Conservation (phyloP, 2,329 filamentous ascomycete genomes). For the Verticillium dahliae region DNA sequence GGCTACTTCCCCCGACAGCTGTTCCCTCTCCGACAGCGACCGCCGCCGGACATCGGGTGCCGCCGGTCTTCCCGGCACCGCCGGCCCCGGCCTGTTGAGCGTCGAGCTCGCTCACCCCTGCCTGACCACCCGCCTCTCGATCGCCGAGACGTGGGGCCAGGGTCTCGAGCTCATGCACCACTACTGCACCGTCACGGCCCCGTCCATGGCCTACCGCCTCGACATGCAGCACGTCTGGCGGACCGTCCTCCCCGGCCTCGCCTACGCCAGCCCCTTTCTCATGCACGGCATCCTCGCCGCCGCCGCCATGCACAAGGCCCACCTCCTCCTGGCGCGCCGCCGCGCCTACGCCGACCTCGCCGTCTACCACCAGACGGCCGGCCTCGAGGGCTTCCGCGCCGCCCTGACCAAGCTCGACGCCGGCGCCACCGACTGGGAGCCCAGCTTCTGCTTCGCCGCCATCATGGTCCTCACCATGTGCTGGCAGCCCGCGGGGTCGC, state of each 20-base stretch:
- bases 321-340: slow-evolving; percentile 16
- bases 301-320: slow-evolving; percentile 22
- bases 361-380: slow-evolving; percentile 21
- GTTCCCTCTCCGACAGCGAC: neutral
- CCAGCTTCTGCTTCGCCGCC: slow-evolving; percentile 35
- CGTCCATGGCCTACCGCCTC: slow-evolving; percentile 13
- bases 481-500: neutral
- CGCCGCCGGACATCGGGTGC: neutral
- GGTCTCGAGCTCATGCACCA: slow-evolving; percentile 23
- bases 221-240: slow-evolving; percentile 20
- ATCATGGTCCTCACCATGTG: slow-evolving; percentile 23
- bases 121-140: neutral
- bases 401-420: slow-evolving; percentile 12
- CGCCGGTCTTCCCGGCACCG: neutral
- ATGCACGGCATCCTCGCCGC: slow-evolving; percentile 22
- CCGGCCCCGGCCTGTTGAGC: neutral
- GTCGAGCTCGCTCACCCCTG: neutral
- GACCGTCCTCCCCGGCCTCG: slow-evolving; percentile 16
- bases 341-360: slow-evolving; percentile 18
- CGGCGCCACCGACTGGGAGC: slow-evolving; percentile 13
- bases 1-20: neutral
- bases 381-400: slow-evolving; percentile 20
- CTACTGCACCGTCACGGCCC: slow-evolving; percentile 18
- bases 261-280: slow-evolving; percentile 19
- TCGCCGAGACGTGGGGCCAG: slow-evolving; percentile 4